Base-by-base conservation (phyloP, 2,329 filamentous ascomycete species). In the Xylaria sp. region DNA sequence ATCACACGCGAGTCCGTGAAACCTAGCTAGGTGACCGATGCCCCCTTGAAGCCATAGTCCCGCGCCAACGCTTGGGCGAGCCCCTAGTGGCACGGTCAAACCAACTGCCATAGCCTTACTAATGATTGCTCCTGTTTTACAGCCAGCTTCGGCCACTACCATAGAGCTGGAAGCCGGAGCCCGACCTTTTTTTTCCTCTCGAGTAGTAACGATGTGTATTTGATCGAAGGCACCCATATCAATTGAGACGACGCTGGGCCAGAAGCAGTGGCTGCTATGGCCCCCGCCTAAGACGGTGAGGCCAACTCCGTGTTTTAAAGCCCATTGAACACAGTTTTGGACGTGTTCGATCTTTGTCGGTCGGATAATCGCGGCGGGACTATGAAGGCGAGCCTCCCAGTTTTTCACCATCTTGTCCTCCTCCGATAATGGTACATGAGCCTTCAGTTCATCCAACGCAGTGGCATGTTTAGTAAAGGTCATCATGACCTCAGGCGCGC, bases 31-130 rank as follows among this genome's bases (percentile, higher is more conserved):
- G 71, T 90, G 87, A 1, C 88, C 88, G 58, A 91, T 88, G 61
- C 89, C 88, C 48, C 89, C 89, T 80, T 91, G 88, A 55, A 91
- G 80, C 87, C 87, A 91, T 16, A 88, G 72, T 0, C 89, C 89
- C 0, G 87, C 84, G 2, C 89, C 89, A 29, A 91, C 87, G 71
- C 88, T 90, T 70, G 89, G 89, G 5, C 89, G 86, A 29, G 87
- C 75, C 2, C 89, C 89, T 2, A 91, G 75, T 0, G 89, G 88
- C 1, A 91, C 84, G 64, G 85, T 86, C 62, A 90, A 0, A 1
- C 84, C 86, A 0, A 71, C 79, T 1, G 66, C 77, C 81, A 85
- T 84, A 44, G 85, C 73, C 60, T 81, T 79, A 23, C 74, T 71
- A 71, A 90, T 72, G 68, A 91, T 85, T 58, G 88, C 84, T 0